Conservation (phyloP, 192 early-diverging fungal species). For the Kappamyces sp. region DNA sequence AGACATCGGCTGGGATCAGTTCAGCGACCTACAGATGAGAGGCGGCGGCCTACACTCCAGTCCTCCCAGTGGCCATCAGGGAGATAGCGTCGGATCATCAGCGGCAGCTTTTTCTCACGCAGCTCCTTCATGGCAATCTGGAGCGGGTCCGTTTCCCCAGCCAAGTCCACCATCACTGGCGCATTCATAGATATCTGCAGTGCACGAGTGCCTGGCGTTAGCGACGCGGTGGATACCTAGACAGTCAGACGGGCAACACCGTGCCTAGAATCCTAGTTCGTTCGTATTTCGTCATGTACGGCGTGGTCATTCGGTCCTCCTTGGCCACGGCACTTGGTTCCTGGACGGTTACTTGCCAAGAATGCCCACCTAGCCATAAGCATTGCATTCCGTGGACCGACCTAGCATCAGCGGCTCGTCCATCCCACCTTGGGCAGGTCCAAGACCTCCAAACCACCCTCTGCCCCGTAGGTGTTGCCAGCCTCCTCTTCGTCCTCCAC, state of each 20-base stretch:
- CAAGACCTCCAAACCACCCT: too few species aligned
- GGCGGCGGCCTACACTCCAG: too few species aligned
- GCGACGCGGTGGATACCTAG: too few species aligned
- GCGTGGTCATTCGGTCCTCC: conserved; percentile 82
- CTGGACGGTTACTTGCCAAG: too few species aligned
- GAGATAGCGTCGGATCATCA: conserved; percentile 85
- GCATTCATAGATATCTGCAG: conserved; percentile 98
- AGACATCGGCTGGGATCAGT: conserved; percentile 46
- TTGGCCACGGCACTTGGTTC: conserved; percentile 47
- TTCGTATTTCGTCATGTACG: conserved; percentile 99
- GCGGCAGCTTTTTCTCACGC: conserved; percentile 84
- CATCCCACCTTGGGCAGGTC: too few species aligned
- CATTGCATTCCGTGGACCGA: too few species aligned
- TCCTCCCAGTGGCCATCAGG: conserved; percentile 93
- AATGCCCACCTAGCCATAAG: too few species aligned
- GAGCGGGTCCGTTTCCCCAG: conserved; percentile 88
- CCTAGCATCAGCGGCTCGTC: too few species aligned
- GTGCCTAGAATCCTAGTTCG: conserved; percentile 80
- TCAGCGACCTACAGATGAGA: too few species aligned
- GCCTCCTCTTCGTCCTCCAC: too few species aligned
- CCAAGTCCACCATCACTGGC: conserved; percentile 92
- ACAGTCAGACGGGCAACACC: too few species aligned
- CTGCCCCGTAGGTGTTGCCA: too few species aligned
- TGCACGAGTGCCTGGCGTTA: conserved; percentile 66
- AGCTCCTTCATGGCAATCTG: conserved; percentile 94